Conservation (phyloP, 2,329 filamentous ascomycete species). For the Xylaria sp. region DNA sequence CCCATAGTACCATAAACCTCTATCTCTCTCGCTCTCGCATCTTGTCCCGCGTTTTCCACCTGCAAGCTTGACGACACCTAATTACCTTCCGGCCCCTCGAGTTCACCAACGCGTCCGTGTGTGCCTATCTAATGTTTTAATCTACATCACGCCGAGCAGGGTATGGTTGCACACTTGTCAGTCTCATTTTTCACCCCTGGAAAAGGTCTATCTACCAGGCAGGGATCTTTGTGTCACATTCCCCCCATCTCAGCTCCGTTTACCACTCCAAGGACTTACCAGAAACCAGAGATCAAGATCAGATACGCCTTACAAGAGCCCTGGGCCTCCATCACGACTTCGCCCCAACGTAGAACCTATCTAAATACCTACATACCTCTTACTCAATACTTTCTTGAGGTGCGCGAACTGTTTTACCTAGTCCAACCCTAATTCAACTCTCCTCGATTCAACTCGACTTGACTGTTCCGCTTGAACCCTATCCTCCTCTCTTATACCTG, state of each 20-base stretch:
- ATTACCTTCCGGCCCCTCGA: conserved; percentile 13
- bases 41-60: conserved; percentile 17
- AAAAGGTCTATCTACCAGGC: background rate
- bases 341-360: too few species aligned
- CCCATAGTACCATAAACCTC: too few species aligned
- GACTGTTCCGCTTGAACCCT: background rate
- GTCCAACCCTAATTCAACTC: background rate
- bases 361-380: background rate
- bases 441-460: conserved; percentile 1
- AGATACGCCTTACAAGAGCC: conserved; percentile 4
- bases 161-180: conserved; percentile 1
- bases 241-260: conserved; percentile 10
- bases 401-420: background rate
- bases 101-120: conserved; percentile 5
- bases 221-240: conserved; percentile 22
- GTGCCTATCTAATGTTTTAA: background rate
- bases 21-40: background rate
- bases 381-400: background rate
- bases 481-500: background rate
- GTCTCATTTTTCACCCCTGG: conserved; percentile 5
- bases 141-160: conserved; percentile 2
- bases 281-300: background rate
- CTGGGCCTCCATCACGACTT: conserved; percentile 8
- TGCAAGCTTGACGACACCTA: conserved; percentile 11
- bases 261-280: background rate